Base-by-base conservation (phyloP, 2,329 filamentous ascomycete genomes). In the Pyricularia sp. region DNA sequence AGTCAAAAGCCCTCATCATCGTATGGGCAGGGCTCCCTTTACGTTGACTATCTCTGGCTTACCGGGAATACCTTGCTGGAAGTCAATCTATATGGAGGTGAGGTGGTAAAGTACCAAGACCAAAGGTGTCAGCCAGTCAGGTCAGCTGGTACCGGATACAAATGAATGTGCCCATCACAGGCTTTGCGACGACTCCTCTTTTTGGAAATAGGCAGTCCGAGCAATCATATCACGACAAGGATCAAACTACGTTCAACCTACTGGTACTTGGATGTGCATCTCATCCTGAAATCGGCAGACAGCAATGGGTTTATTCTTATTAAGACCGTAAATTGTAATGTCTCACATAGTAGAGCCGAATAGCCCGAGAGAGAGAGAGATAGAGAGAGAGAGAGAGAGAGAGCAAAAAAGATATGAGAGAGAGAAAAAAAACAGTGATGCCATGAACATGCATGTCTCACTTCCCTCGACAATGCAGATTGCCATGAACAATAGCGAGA, bases 351-450 rank as follows among this genome's bases (percentile, higher is more conserved):
- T 50, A 20, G 42, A 65, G 9, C 17, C 25, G 61, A 30, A 14
- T 30, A 30, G 61, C 23, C 28, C n/a, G 25, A 17, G 61, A 65
- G 20, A 30, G 4, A 26, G 10, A 4, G 11, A 4, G 20, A n/a
- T n/a, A 25, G n/a, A n/a, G 2, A 2, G 30, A n/a, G 6, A 64
- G 3, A 65, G 67, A 67, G 33, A 50, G 2, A 65, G 9, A 67
- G 26, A 69, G 14, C 50, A 67, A 12, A 66, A 31, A 50, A 23
- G 63, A 69, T 14, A 66, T 25, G 58, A 42, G 17, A n/a, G 28
- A 31, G 28, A n/a, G n/a, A n/a, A 65, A 4, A 23, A 65, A 23
- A 36, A 36, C 17, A 65, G 4, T 28, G 26, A 28, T 20, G 25
- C 23, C 26, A 65, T 36, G 14, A 36, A 31, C 17, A 64, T 50